Evolutionary conservation across 2,329 filamentous ascomycete species (phyloP), one percentile per base, ranked within the genome.

Genomic region (Cytospora piceicola): DNA sequence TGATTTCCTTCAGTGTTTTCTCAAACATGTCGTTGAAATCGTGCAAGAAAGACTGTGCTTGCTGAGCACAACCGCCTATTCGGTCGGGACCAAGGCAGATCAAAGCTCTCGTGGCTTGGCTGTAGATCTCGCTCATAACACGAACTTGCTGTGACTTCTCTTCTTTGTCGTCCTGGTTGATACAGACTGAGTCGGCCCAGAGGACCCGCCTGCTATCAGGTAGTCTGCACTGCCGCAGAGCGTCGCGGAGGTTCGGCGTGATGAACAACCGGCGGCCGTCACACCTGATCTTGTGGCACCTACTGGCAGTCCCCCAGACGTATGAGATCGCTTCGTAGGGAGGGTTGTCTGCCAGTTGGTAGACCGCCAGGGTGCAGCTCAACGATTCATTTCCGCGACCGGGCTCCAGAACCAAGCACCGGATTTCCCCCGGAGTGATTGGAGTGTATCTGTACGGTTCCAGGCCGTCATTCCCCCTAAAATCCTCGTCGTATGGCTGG

Each of bases 301-400:
- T 15, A 14, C 3, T 17, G 4, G 12, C 12, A 0, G 7, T 20
- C 46, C 58, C 58, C 58, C 58, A 61, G 24, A 53, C 58, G 46
- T 61, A 61, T 17, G 58, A 61, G 27, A 61, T 61, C 29, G 58
- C 58, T 17, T 61, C 42, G 49, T 34, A 61, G 3, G 20, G 55
- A 58, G 30, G 34, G 12, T 14, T 5, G 4, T 58, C 32, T 17
- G 17, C 30, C n/a, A 58, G n/a, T 14, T 27, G 22, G 34, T 27
- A 8, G n/a, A 20, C 24, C 22, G 29, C 9, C 34, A 58, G 17
- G 34, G 20, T 24, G n/a, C 55, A 34, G n/a, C n/a, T 39, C 5
- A 58, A n/a, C 7, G 20, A 5, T 22, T 39, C 20, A 6, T 27
- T 27, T n/a, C 15, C 34, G 1, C 4, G 29, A n/a, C 30, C 55